Percentiles rank a stretch among this genome's conserved stretches.
phyloP scores from a whole-genome alignment of 2,329 filamentous ascomycete genomes.

The Fusarium buharicum region DNA sequence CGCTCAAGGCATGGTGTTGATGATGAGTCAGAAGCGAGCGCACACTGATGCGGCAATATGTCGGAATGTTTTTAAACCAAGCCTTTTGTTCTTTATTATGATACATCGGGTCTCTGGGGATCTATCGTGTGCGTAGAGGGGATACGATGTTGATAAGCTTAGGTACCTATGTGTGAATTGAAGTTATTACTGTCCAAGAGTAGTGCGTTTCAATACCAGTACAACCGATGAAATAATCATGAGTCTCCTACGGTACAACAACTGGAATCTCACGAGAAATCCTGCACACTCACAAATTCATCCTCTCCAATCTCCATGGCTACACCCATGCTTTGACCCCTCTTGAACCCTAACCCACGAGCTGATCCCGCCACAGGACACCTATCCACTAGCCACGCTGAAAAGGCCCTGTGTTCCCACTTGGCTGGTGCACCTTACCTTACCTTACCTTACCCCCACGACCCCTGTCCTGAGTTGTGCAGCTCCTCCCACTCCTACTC shows the following conservation, averaged over 20 bases:
- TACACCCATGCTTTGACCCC: not conserved
- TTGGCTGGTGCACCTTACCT: slow-evolving; percentile 16
- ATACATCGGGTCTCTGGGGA: not conserved
- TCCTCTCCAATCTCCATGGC: not conserved
- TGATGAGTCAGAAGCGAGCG: not conserved
- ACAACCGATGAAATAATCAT: no score
- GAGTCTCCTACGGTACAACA: no score
- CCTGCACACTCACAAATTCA: not conserved
- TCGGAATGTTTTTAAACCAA: not conserved
- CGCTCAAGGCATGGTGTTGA: slow-evolving; percentile 12
- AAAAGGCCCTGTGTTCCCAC: slow-evolving; percentile 26
- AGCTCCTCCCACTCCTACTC: no score
- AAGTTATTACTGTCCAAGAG: no score
- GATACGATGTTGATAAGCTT: slow-evolving; percentile 4
- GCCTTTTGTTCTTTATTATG: not conserved
- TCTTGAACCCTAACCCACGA: slow-evolving; percentile 36
- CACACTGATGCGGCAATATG: not conserved
- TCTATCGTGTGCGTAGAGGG: slow-evolving; percentile 1
- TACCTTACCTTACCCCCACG: slow-evolving; percentile 22
- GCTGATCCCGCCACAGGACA: slow-evolving; percentile 21
- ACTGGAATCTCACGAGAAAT: no score
- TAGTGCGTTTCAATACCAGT: no score
- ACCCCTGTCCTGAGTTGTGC: slow-evolving; percentile 28
- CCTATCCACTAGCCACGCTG: slow-evolving; percentile 24
- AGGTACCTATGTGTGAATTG: not conserved